Evolutionary conservation across 768 basidiomycete species (phyloP), one percentile per base, ranked within the genome.

Genomic region (Strobilomyces dryophilus): DNA sequence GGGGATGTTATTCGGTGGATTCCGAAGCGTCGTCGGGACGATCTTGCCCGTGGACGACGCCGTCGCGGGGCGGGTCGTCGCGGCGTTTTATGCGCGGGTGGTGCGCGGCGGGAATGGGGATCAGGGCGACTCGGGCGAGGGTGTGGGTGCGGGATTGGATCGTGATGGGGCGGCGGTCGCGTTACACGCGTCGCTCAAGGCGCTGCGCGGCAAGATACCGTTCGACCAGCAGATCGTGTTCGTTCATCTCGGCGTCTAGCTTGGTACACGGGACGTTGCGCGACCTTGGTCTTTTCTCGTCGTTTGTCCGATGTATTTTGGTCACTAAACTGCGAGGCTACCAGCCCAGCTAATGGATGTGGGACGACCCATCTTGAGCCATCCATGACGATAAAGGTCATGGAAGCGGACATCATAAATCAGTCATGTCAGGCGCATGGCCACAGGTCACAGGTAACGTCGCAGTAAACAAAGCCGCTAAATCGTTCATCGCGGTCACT

Each of bases 21-120:
- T 56, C 42, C 54, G 43, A 17, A 61, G 68, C 45, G 60, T 68
- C 8, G 34, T 68, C 12, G 67, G 61, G 4, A 47, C 45, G 4
- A 15, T 66, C 39, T 69, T 64, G 61, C 53, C 56, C 0, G 60
- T 61, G n/a, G 59, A 57, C 10, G 60, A 61, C 14, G 39, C 29
- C 1, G 11, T 61, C 9, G 59, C 40, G 5, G 29, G 41, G 1
- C 27, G 47, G 26, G 39, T 57, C 1, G 56, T 52, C 10, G 17
- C 17, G 8, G 31, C 29, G 2, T 61, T 61, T 39, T 61, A 61
- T 12, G 21, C 40, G 31, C 17, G 44, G 15, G 26, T 61, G 47
- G 9, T 60, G 20, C 24, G 24, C 24, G 24, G 24, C 24, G 24
- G 24, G 24, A 44, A 24, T 9, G n/a, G 47, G 26, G 37, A 15